Conservation (phyloP, 805 yeast species). For the Candida oleophila region DNA sequence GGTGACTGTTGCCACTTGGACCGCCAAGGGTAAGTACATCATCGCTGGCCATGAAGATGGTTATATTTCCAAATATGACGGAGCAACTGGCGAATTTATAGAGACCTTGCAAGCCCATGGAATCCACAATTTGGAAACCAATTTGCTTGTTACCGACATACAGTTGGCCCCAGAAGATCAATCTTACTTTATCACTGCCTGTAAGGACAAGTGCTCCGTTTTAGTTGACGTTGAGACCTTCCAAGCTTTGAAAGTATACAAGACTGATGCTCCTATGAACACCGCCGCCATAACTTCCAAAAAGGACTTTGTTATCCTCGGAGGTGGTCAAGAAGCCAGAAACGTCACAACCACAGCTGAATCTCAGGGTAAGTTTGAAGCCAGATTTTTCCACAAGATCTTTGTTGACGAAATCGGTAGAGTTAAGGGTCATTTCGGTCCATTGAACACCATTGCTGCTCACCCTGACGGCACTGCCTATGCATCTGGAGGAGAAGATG, state of each 20-base stretch:
- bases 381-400: slow-evolving; percentile 91
- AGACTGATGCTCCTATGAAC: slow-evolving; percentile 91
- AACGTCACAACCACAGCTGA: slow-evolving; percentile 97
- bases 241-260: slow-evolving; percentile 67
- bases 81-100: slow-evolving; percentile 68
- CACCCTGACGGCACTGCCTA: slow-evolving; percentile 93
- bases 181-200: slow-evolving; percentile 87
- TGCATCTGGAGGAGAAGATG: slow-evolving; percentile 99
- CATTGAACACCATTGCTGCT: slow-evolving; percentile 87
- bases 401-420: slow-evolving; percentile 96
- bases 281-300: slow-evolving; percentile 92
- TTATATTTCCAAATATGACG: slow-evolving; percentile 73
- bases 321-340: slow-evolving; percentile 99
- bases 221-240: slow-evolving; percentile 77
- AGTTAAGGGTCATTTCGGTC: slow-evolving; percentile 99
- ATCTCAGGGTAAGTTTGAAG: slow-evolving; percentile 94
- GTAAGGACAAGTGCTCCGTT: slow-evolving; percentile 85
- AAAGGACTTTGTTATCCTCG: slow-evolving; percentile 88
- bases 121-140: slow-evolving; percentile 48
- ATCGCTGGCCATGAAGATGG: slow-evolving; percentile 92
- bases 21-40: slow-evolving; percentile 69
- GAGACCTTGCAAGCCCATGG: slow-evolving; percentile 68
- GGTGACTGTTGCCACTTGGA: slow-evolving; percentile 85
- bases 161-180: slow-evolving; percentile 80
- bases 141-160: slow-evolving; percentile 66